These are phyloP conservation scores for Rhodotorula graminis DNA, from an alignment of 768 basidiomycete species.

Conservation along the genomic window DNA sequence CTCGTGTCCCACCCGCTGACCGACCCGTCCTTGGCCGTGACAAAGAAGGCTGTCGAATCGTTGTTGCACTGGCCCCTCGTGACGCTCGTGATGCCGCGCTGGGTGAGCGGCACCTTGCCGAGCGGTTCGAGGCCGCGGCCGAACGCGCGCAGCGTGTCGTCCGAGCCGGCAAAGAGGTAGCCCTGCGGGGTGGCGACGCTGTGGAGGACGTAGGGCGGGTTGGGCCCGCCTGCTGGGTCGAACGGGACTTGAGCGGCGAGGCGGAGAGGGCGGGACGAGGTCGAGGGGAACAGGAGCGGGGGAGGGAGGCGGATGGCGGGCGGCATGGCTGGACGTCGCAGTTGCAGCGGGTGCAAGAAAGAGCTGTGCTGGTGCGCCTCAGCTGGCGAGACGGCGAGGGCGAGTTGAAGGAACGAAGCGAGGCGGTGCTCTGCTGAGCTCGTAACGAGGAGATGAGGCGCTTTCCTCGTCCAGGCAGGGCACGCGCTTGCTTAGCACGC, in stretches of 20 bases:
- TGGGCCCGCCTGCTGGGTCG: constrained; percentile 15
- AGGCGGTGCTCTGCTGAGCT: neutral
- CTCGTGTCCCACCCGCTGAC: constrained; percentile 35
- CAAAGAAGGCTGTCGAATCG: constrained; percentile 29
- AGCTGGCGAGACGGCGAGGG: neutral
- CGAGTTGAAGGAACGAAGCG: neutral
- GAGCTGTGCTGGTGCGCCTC: neutral
- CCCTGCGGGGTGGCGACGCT: constrained; percentile 19
- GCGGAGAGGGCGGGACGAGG: constrained; percentile 14
- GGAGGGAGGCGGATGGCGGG: constrained; percentile 18
- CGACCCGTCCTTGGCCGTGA: constrained; percentile 34
- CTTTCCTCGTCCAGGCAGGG: too few species aligned
- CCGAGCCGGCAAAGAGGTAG: constrained; percentile 38
- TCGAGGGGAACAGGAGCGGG: constrained; percentile 25
- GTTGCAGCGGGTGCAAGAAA: neutral
- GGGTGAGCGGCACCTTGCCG: constrained; percentile 21
- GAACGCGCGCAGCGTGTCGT: constrained; percentile 37
- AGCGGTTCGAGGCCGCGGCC: constrained; percentile 25
- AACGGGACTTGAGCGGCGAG: constrained; percentile 30
- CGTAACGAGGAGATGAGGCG: neutral
- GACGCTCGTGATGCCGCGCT: constrained; percentile 33
- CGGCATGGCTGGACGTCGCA: neutral
- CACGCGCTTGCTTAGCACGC: too few species aligned
- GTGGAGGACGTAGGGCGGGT: constrained; percentile 41
- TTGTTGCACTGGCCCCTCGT: constrained; percentile 10